Base-by-base conservation (phyloP, 495 filamentous ascomycete species). In the Neurospora tetraspora region DNA sequence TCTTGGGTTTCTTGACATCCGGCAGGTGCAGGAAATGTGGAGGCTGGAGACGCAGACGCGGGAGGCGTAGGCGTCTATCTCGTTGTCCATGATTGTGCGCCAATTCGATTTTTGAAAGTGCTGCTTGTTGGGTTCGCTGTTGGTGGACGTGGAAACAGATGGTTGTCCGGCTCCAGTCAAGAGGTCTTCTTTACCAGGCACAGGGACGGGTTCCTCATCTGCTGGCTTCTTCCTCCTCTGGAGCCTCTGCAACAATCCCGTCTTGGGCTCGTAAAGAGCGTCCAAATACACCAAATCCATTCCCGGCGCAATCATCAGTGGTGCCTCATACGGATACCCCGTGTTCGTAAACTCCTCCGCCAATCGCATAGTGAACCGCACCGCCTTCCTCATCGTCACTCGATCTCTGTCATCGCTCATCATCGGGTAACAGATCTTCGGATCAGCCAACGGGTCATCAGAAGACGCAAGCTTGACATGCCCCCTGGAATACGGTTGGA, bases 401-500 rank as follows among this genome's bases (percentile, higher is more conserved):
- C 71, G 69, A 59, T 80, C 77, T 10, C 70, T n/a, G 34, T 53
- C 34, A 43, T 80, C 76, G 0, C 68, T 69, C 40, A 83, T 47
- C 71, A 80, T 69, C 11, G 77, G 75, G 18, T 79, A 68, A n/a
- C 70, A 69, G 11, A 80, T 68, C 23, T 75, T 72, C n/a, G 81
- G 80, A 3, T 74, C 53, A 14, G 69, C 74, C 34, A 79, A 61
- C 1, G 83, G 78, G 68, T 83, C 71, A n/a, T 74, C 75, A 8
- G 75, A 76, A 5, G 75, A 76, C 9, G 73, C 75, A 5, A 86
- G 81, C 68, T 79, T 70, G 47, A 86, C 65, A 8, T 73, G 73
- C 23, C 84, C 84, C 10, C 77, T 73, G 3, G 75, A 80, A 68
- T 80, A 76, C 1, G 84, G 83, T 70, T 85, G 79, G 12, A 75